Base-by-base conservation (phyloP, 1,139 yeast species). In the Nematodospora anomalae region DNA sequence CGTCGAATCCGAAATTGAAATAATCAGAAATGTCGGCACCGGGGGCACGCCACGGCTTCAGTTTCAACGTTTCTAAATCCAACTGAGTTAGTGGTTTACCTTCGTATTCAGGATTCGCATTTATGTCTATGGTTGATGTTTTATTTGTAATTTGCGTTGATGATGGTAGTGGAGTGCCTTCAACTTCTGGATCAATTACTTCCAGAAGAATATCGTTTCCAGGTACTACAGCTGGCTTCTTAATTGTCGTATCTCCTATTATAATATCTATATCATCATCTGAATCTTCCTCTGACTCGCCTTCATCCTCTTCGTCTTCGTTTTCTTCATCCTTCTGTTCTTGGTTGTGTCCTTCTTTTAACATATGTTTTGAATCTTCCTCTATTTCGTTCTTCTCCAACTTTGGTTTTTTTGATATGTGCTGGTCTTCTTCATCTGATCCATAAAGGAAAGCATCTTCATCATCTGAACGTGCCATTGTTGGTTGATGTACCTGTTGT, bases 21-120 rank as follows among this genome's bases (percentile, higher is more conserved):
- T 89, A 92, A 60, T 92, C 98, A 3, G 95, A 79, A 29, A 87
- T 68, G 60, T 92, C 97, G 3, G 96, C 96, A 35, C 97, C 97
- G 0, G 97, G 97, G 47, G 86, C 83, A 54, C 98, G 76, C 99
- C 99, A 92, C 3, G 98, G 98, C 63, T 94, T 94, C 46, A 88
- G 95, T 47, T 87, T 89, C 32, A 90, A 66, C 34, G 81, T 83
- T 45, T 86, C 95, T 13, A 90, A 71, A 46, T 87, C 84, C n/a
- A 90, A 71, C 49, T 84, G 83, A 0, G 95, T 86, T 35, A 94
- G 68, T 3, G 95, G 95, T 48, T 79, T 76, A 4, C 96, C 97
- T 38, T 90, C 85, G 46, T 74, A 78, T 43, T 79, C 80, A 0
- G 94, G 97, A 12, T 86, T 84, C 15, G 80, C 79, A 49, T 88